Base-by-base conservation (phyloP, 2,329 filamentous ascomycete species). In the Alternaria triticimaculans region DNA sequence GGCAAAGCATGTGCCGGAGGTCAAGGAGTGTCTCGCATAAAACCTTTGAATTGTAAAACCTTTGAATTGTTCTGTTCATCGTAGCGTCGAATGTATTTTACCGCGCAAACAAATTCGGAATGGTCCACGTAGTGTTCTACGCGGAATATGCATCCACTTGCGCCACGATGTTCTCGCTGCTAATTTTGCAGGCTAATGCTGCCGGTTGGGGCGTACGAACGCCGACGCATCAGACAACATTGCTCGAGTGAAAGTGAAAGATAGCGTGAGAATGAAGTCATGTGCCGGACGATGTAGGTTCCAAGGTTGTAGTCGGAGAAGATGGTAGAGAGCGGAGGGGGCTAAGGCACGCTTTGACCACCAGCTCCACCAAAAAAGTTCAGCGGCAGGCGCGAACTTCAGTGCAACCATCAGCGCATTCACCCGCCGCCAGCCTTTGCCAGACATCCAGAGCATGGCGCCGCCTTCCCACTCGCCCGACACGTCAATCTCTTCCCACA, bases 401-500 rank as follows among this genome's bases (percentile, higher is more conserved):
- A 48, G 25, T 33, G 56, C 50, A 43, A 48, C 28, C 25, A 51
- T 30, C 50, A 12, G 49, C 45, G 26, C 55, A 45, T 55, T 51
- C 62, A 28, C 37, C 18, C 28, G 26, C 20, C 43, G 26, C 48
- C 20, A 33, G 28, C 51, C 8, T 14, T 33, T 41, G 9, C 30
- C 4, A 56, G 49, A 62, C 14, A 37, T 25, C 15, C 15, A 43
- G 45, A 63, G 77, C 48, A 79, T 79, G 77, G 76, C 77, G 66
- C 75, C 73, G 23, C 71, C 68, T 33, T 73, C 74, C 2, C 72
- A 74, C 58, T 82, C 76, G 51, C 81, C 78, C 25, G 76, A 78
- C 60, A 74, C 75, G n/a, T 80, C 77, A 6, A 80, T 80, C 21
- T 80, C 76, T 33, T 80, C 79, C 20, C 80, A 78, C 58, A 81